Evolutionary conservation across 371 early-diverging fungal genomes (phyloP), one percentile per base, ranked within the genome.

Genomic region (Lichtheimia hyalospora): DNA sequence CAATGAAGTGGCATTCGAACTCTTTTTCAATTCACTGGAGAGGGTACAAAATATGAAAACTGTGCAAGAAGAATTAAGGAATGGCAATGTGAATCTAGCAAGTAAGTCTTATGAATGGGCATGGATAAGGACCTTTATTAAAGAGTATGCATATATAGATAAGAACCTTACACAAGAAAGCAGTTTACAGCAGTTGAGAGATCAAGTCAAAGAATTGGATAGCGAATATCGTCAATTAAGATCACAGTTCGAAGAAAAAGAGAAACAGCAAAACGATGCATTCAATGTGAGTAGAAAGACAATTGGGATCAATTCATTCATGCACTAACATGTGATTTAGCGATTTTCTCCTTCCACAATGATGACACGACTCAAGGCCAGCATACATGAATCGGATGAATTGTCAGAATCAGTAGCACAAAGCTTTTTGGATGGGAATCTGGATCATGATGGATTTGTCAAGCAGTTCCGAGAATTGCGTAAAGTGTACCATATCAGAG

Each of bases 401-500:
- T 52, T 85, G 63, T 85, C 86, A 18, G 86, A 85, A 57, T 82
- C 83, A 3, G 73, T 85, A 1, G 81, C 82, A 12, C 84, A 84
- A 49, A 80, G 82, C 21, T 85, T 83, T 58, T 61, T 84, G 71
- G 86, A 85, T 43, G 84, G 84, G 42, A 83, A 77, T 44, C 48
- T 85, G 52, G 82, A 82, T 58, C 79, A 81, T 43, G 86, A 84
- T 13, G 72, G 70, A 1, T 85, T 85, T 67, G 83, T 84, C 10
- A 80, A 81, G 52, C 84, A 85, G 52, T 85, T 76, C 49, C 74
- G 83, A 49, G 86, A 85, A 6, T 65, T 84, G 34, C 73, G 84
- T 18, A 85, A 85, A 57, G 86, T 85, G 24, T 85, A 85, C 55
- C 86, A 85, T 70, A 59, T 85, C 54, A 73, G 84, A 57, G 82